A percentile compares a stretch with the other conserved stretches of the same genome.
phyloP scores from a whole-genome alignment of 1,284 basidiomycete species.

The Irpex sp. region DNA sequence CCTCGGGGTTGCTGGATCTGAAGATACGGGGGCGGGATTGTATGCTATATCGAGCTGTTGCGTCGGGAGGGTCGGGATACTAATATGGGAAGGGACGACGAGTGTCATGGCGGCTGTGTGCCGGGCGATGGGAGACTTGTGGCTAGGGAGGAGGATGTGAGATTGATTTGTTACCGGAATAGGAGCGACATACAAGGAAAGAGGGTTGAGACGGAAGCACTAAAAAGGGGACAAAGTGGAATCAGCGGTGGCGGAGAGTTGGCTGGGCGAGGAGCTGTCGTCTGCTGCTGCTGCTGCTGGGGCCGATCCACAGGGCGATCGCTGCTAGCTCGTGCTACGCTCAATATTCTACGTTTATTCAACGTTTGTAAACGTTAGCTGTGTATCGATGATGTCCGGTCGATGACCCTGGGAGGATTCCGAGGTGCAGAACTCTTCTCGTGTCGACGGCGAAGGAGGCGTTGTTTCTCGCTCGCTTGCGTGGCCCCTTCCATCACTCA shows the following conservation, averaged over 20 bases:
- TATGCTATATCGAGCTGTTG: neutral
- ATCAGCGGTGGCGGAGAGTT: neutral
- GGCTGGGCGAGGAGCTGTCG: too few relatives aligned
- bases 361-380: neutral
- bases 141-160: neutral
- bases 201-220: neutral
- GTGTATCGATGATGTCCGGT: neutral
- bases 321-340: too few relatives aligned
- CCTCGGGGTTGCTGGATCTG: slow-evolving; percentile 10
- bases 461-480: neutral
- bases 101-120: slow-evolving; percentile 11
- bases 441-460: neutral
- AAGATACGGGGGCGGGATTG: neutral
- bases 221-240: neutral
- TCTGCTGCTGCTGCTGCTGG: neutral
- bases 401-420: neutral
- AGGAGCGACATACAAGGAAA: neutral
- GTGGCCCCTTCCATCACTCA: slow-evolving; percentile 7
- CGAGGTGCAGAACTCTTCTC: neutral
- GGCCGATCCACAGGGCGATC: too few relatives aligned
- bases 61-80: slow-evolving; percentile 1
- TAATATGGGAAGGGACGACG: slow-evolving; percentile 9
- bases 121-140: neutral
- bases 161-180: neutral
- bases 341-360: neutral